A percentile compares a stretch with the other conserved stretches of the same genome.
Evolutionary conservation across 2,329 filamentous ascomycete genomes (phyloP).

Genomic region (Botrytis paeoniae): DNA sequence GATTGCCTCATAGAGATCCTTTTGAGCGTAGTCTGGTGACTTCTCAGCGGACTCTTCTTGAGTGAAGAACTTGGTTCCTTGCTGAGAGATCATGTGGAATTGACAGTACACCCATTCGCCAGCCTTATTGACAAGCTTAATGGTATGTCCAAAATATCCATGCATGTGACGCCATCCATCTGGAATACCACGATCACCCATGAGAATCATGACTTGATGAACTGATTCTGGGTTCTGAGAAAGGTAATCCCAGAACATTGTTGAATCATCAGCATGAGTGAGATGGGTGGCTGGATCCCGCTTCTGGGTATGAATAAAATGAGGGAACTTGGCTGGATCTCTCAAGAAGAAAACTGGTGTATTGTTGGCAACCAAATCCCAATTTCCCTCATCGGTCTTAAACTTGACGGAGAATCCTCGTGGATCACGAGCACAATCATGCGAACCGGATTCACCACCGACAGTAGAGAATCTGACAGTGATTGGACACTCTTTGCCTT

Average conservation of each 20-base stretch:
- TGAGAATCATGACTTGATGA: constrained; percentile 58
- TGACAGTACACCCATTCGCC: constrained; percentile 53
- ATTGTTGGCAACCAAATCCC: constrained; percentile 70
- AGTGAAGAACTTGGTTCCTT: constrained; percentile 51
- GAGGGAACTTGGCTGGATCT: constrained; percentile 69
- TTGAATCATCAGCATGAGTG: constrained; percentile 57
- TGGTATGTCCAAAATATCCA: constrained; percentile 53
- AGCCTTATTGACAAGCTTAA: constrained; percentile 54
- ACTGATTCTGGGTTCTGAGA: constrained; percentile 50
- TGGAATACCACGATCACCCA: constrained; percentile 56
- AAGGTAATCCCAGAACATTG: constrained; percentile 34
- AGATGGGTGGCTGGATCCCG: constrained; percentile 67
- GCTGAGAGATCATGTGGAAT: constrained; percentile 52
- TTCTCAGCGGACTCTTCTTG: constrained; percentile 45
- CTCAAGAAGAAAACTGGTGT: constrained; percentile 74
- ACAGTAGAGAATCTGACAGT: constrained; percentile 72
- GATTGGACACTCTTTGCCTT: constrained; percentile 66
- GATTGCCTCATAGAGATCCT: constrained; percentile 54
- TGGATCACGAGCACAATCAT: constrained; percentile 69
- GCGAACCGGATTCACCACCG: constrained; percentile 68
- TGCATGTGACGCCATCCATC: constrained; percentile 54
- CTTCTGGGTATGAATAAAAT: constrained; percentile 74
- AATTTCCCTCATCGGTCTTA: constrained; percentile 70
- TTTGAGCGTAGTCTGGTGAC: constrained; percentile 49
- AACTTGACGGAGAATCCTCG: constrained; percentile 73